Base-by-base conservation (phyloP, 306 rosid species). In the Trifolium fragiferum region DNA sequence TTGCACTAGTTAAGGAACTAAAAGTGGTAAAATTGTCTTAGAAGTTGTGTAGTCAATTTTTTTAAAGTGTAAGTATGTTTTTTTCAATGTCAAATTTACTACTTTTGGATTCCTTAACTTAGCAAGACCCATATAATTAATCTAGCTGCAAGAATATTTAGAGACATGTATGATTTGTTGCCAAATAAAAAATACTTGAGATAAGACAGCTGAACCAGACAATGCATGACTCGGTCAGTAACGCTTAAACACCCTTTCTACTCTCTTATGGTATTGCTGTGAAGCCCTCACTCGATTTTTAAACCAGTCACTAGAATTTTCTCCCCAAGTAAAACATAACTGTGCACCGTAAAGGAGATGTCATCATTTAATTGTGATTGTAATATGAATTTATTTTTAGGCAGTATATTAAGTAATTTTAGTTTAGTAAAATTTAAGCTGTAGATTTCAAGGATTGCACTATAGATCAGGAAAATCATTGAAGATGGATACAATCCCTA, bases 221-320 rank as follows among this genome's bases (percentile, higher is more conserved):
- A 32, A 54, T 40, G 25, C 33, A 58, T 25, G 67, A 67, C 60
- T 73, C 33, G 37, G 19, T 25, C 57, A 23, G 27, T 49, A 49
- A 50, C 10, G 33, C 35, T 0, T 8, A 1, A 8, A 7, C 58
- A 46, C 21, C 64, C 41, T 44, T 65, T 46, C 54, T 23, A 43
- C 41, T 30, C 37, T 18, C 43, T 30, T 62, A 27, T 3, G 30
- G 46, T 35, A 27, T 78, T 62, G 35, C 30, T 70, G 37, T 70
- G 47, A 70, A 38, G 84, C 82, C 27, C n/a, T 57, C 40, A 47
- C 69, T 43, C 14, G 33, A 23, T 41, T 53, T 66, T 38, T 37
- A 57, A 65, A 41, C 51, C 25, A 13, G 68, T 57, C 19, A 49
- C 5, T 30, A 21, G 30, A 77, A 69, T 68, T 68, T 40, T 51